phyloP scores from a whole-genome alignment of 805 yeast genomes.

The Saccharomycopsis sp. region DNA sequence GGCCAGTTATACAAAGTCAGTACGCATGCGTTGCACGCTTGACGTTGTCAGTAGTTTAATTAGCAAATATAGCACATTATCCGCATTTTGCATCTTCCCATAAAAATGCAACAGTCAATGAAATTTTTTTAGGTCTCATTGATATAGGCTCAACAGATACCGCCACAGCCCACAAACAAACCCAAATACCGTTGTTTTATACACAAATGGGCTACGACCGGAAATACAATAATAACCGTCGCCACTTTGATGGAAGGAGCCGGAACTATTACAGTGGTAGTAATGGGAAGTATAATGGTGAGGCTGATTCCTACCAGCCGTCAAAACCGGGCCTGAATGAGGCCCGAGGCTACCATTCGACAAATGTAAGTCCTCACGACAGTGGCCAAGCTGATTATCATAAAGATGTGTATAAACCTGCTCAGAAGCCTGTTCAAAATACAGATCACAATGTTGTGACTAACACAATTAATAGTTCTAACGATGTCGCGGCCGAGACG shows the following conservation, averaged over 20 bases:
- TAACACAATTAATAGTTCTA: not conserved
- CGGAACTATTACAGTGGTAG: not conserved
- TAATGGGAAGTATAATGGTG: not conserved
- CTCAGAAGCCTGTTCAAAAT: not conserved
- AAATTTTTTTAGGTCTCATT: too few species aligned
- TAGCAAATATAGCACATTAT: too few species aligned
- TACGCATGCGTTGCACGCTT: too few species aligned
- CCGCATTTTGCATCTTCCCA: too few species aligned
- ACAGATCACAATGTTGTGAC: not conserved
- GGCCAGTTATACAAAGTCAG: too few species aligned
- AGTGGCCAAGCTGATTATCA: not conserved
- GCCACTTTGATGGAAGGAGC: not conserved
- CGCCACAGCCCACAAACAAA: too few species aligned
- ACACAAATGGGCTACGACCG: not conserved
- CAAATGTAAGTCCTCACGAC: not conserved
- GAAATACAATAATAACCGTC: not conserved
- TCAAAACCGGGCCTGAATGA: not conserved
- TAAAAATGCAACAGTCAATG: too few species aligned
- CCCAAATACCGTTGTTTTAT: too few species aligned
- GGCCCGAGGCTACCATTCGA: not conserved
- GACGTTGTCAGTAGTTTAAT: too few species aligned
- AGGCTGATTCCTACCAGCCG: not conserved
- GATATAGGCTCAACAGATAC: too few species aligned
- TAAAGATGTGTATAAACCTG: not conserved
- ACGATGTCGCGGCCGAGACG: constrained; percentile 1